Evolutionary conservation across 352 stramenopile genomes (phyloP).

Genomic region (Poterioochromonas sp.): DNA sequence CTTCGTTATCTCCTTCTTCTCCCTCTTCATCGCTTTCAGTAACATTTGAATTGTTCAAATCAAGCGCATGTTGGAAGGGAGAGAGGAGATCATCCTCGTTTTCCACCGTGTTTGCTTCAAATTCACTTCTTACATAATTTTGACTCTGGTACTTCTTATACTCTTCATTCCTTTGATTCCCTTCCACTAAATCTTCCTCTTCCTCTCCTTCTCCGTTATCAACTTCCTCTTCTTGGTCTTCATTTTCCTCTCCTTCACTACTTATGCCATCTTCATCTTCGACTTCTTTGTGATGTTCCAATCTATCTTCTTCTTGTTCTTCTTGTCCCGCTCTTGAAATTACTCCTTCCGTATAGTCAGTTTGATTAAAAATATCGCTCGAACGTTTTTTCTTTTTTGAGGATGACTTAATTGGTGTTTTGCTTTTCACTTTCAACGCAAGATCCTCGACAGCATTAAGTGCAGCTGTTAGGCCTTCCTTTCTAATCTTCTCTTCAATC

Average conservation of each 20-base stretch:
- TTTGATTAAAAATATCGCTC: neutral
- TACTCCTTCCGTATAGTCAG: neutral
- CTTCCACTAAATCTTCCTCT: neutral
- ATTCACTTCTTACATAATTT: neutral
- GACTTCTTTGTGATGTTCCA: neutral
- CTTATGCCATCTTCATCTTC: neutral
- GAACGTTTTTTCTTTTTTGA: neutral
- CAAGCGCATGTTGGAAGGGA: neutral
- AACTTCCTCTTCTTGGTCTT: neutral
- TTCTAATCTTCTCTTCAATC: slow-evolving; percentile 7
- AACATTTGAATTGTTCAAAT: neutral
- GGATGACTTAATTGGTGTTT: neutral
- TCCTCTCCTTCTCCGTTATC: neutral
- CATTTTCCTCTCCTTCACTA: neutral
- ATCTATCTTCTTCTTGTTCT: neutral
- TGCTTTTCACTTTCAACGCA: neutral
- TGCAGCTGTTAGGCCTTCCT: neutral
- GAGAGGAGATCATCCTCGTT: neutral
- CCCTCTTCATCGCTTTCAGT: neutral
- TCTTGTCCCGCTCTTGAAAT: neutral
- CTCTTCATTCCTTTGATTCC: neutral
- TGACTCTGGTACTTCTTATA: neutral
- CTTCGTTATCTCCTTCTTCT: neutral
- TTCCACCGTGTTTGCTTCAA: neutral
- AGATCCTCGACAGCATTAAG: neutral